Evolutionary conservation across 139 green algal species (phyloP).

Genomic region (Microglena sp.): DNA sequence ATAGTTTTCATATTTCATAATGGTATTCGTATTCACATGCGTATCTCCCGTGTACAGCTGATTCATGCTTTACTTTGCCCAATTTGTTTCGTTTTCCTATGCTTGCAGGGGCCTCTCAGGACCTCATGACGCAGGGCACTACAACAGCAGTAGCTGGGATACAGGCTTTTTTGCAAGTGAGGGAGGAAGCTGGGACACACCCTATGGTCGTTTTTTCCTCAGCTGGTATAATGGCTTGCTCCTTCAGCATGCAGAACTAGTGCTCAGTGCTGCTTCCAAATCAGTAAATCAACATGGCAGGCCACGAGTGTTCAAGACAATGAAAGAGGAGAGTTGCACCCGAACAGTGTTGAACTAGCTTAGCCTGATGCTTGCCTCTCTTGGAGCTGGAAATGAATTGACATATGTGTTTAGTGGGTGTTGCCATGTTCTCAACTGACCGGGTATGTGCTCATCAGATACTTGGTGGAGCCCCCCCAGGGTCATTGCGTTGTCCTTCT

Average conservation of each 20-base stretch:
- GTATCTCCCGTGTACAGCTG: too few relatives aligned
- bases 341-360: too few relatives aligned
- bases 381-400: too few relatives aligned
- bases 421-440: too few relatives aligned
- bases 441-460: too few relatives aligned
- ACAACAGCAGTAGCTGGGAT: slow-evolving; percentile 81
- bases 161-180: slow-evolving; percentile 87
- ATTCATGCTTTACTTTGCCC: too few relatives aligned
- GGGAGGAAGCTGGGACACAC: slow-evolving; percentile 70
- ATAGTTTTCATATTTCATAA: too few relatives aligned
- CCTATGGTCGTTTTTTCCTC: slow-evolving; percentile 92
- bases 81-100: background rate
- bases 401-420: too few relatives aligned
- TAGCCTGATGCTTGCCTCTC: too few relatives aligned
- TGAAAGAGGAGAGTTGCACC: slow-evolving; percentile 31
- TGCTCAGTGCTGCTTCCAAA: slow-evolving; percentile 56
- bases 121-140: slow-evolving; percentile 87
- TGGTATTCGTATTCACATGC: too few relatives aligned
- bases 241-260: slow-evolving; percentile 69
- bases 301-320: slow-evolving; percentile 44
- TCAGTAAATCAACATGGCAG: slow-evolving; percentile 51
- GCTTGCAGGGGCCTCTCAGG: slow-evolving; percentile 67
- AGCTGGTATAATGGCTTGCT: slow-evolving; percentile 85
- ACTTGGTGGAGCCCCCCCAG: too few relatives aligned
- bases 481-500: too few relatives aligned